Evolutionary conservation across 2,329 filamentous ascomycete genomes (phyloP).

Genomic region (Onygena corvina): DNA sequence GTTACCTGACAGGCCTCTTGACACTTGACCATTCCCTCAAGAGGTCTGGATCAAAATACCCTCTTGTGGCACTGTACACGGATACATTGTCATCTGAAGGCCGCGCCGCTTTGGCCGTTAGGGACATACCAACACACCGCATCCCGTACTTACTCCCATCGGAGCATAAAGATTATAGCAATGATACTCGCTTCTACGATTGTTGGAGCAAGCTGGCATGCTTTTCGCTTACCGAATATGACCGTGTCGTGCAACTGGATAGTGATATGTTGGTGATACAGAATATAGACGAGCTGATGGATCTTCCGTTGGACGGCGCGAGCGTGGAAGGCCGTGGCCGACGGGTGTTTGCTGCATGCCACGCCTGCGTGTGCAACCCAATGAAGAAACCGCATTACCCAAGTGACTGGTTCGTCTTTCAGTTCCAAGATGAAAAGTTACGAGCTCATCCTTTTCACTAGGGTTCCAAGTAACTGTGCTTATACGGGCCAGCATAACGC

Average conservation of each 20-base stretch:
- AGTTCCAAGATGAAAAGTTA: background rate
- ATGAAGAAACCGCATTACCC: slow-evolving; percentile 69
- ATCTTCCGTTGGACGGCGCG: slow-evolving; percentile 56
- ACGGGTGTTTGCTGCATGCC: slow-evolving; percentile 67
- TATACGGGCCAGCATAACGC: slow-evolving; percentile 46
- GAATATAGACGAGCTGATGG: slow-evolving; percentile 91
- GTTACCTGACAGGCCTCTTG: slow-evolving; percentile 70
- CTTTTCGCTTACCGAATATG: slow-evolving; percentile 65
- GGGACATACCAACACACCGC: slow-evolving; percentile 56
- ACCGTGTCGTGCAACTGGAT: slow-evolving; percentile 71
- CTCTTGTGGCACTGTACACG: slow-evolving; percentile 72
- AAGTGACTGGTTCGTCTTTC: slow-evolving; percentile 46
- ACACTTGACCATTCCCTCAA: slow-evolving; percentile 69
- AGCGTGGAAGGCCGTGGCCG: slow-evolving; percentile 41
- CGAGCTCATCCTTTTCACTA: slow-evolving; percentile 12
- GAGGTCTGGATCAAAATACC: slow-evolving; percentile 54
- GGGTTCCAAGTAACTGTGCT: slow-evolving; percentile 48
- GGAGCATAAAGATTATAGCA: slow-evolving; percentile 52
- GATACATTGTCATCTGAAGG: slow-evolving; percentile 59
- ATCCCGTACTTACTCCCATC: slow-evolving; percentile 63
- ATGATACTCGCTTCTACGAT: slow-evolving; percentile 76
- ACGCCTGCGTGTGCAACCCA: slow-evolving; percentile 80
- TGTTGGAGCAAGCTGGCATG: slow-evolving; percentile 79
- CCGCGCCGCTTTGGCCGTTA: slow-evolving; percentile 54
- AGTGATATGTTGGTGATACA: slow-evolving; percentile 71